Percentiles rank a stretch among this genome's conserved stretches.
phyloP scores from a whole-genome alignment of 768 basidiomycete species.

The Mycena vitilis region DNA sequence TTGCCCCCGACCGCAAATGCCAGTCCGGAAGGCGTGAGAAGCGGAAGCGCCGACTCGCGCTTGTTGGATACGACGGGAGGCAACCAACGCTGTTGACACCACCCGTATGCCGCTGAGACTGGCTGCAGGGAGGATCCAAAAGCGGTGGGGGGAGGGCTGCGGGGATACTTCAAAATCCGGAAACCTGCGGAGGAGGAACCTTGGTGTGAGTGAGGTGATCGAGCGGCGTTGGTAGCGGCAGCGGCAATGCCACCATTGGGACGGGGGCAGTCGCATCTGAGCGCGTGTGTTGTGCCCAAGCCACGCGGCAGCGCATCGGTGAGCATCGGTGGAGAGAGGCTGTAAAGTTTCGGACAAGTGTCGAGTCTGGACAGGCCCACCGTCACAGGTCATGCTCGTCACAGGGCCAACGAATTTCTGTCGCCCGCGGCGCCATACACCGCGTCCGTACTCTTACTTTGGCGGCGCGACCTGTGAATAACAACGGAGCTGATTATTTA shows the following conservation, averaged over 20 bases:
- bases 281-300: constrained; percentile 80
- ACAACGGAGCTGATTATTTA: no score
- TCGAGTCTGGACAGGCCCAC: no score
- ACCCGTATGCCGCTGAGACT: constrained; percentile 14
- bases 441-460: no score
- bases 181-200: constrained; percentile 17
- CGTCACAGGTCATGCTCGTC: no score
- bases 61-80: constrained; percentile 30
- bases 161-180: constrained; percentile 17
- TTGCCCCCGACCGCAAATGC: constrained; percentile 81
- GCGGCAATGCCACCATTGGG: constrained; percentile 43
- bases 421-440: no score
- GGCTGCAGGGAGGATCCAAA: constrained; percentile 23
- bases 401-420: no score
- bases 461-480: no score
- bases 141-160: constrained; percentile 20
- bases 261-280: constrained; percentile 64
- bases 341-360: no score
- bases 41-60: constrained; percentile 20
- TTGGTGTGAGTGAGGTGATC: constrained; percentile 40
- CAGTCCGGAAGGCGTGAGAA: constrained; percentile 87
- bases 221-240: constrained; percentile 40
- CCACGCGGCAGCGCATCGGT: constrained; percentile 70
- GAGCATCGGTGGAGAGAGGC: constrained; percentile 52
- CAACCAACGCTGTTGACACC: constrained; percentile 16